phyloP scores from a whole-genome alignment of 306 rosid species.

The Myrica gale region DNA sequence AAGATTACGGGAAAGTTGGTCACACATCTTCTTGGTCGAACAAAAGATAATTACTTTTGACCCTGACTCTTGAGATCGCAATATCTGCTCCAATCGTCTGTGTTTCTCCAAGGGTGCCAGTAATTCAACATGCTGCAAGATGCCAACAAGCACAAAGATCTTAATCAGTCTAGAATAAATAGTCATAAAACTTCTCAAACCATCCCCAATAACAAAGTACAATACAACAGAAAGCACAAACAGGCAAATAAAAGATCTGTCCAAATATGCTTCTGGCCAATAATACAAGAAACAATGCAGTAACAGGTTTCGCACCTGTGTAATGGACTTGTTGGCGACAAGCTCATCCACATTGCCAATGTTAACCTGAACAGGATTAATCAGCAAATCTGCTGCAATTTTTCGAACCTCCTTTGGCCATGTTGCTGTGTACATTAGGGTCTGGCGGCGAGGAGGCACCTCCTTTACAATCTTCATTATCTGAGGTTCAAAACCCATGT shows the following conservation, averaged over 20 bases:
- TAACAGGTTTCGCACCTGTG: conserved; percentile 61
- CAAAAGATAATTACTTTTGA: conserved; percentile 89
- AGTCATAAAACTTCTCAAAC: neutral
- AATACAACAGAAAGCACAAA: conserved; percentile 1
- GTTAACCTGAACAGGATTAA: conserved; percentile 92
- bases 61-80: conserved; percentile 92
- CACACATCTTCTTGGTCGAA: conserved; percentile 99
- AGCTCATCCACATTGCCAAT: conserved; percentile 97
- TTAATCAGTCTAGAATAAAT: conserved; percentile 6
- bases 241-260: neutral
- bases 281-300: neutral
- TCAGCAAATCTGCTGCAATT: conserved; percentile 93
- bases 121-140: conserved; percentile 78
- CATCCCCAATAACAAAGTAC: neutral
- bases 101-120: conserved; percentile 71
- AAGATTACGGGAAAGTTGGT: conserved; percentile 92
- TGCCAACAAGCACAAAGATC: conserved; percentile 11
- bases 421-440: conserved; percentile 98
- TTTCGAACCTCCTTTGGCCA: conserved; percentile 99
- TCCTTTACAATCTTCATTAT: conserved; percentile 93
- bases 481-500: conserved; percentile 99
- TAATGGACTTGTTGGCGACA: conserved; percentile 92
- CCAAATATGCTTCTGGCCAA: neutral
- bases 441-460: conserved; percentile 94
- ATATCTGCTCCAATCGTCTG: conserved; percentile 75